phyloP scores from a whole-genome alignment of 495 filamentous ascomycete species.

The Patellaria atrata region DNA sequence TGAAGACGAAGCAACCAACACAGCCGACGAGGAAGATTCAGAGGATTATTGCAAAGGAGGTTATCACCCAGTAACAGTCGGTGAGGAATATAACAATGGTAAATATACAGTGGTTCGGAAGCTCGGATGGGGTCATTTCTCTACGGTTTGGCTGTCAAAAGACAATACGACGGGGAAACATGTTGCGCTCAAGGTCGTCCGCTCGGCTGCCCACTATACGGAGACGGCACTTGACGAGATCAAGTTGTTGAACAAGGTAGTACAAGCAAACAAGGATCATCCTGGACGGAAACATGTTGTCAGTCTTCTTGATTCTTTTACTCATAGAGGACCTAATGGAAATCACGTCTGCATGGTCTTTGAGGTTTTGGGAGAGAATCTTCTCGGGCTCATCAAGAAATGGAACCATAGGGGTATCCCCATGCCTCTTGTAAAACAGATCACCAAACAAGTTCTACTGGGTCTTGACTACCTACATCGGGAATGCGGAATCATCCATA shows the following conservation, averaged over 20 bases:
- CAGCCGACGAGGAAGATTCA: conserved; percentile 95
- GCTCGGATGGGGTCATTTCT: conserved; percentile 97
- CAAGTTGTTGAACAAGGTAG: conserved; percentile 91
- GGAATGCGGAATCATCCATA: conserved; percentile 98
- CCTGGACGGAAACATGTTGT: conserved; percentile 91
- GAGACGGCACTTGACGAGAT: conserved; percentile 99
- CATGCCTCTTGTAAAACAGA: conserved; percentile 92
- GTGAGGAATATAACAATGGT: conserved; percentile 94
- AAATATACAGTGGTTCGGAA: conserved; percentile 95
- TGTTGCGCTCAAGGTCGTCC: conserved; percentile 93
- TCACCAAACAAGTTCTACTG: conserved; percentile 93
- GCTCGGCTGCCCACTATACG: conserved; percentile 94
- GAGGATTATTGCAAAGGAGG: conserved; percentile 99
- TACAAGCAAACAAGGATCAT: conserved; percentile 71
- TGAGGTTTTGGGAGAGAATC: conserved; percentile 90
- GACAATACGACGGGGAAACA: conserved; percentile 87
- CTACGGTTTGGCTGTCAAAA: conserved; percentile 90
- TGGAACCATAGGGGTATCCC: conserved; percentile 98
- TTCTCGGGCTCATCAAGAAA: conserved; percentile 89
- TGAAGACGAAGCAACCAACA: conserved; percentile 70
- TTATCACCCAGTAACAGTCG: conserved; percentile 86
- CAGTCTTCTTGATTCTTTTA: conserved; percentile 89
- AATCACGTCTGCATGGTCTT: conserved; percentile 99
- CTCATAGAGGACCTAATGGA: conserved; percentile 93
- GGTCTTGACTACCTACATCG: conserved; percentile 92